Evolutionary conservation across 1,284 basidiomycete species (phyloP), one percentile per base, ranked within the genome.

Genomic region (Ustilago xerochloae): DNA sequence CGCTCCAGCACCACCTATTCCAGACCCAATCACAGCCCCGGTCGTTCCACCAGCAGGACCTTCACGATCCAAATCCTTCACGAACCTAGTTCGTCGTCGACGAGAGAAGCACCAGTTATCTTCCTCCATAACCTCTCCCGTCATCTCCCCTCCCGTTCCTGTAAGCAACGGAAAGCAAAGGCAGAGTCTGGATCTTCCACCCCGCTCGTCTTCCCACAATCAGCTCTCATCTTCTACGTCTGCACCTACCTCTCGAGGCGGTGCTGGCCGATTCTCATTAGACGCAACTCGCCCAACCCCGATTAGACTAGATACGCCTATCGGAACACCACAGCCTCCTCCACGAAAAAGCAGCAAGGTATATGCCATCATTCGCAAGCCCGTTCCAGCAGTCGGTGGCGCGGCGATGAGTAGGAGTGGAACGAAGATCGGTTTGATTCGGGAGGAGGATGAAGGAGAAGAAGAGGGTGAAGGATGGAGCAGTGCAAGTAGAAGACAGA

Each of bases 281-380:
- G 64, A 67, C 32, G 56, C 46, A 20, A 7, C 29, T 13, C 33
- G 24, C n/a, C n/a, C 2, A 3, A 20, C 41, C 41, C 13, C n/a
- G 13, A 13, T 41, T 41, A 41, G 60, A 29, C 20, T 18, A 12
- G 53, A 55, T 26, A 41, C 41, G 7, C 33, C 45, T 16, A 9
- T 32, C 13, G 6, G 22, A 2, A 30, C 38, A 0, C 66, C 66
- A 1, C 8, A 20, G 13, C 59, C 61, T 4, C 67, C 67, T 1
- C 57, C 67, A 1, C 52, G 67, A 0, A 39, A 50, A 9, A 70
- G 67, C 41, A 61, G 57, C 46, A 70, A 64, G 22, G 3, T 45
- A 0, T 70, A 64, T 45, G 62, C 62, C 4, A 20, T 60, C 26
- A 7, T 18, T 3, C 30, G 52, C 6, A 51, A 53, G 26, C 36